Base-by-base conservation (phyloP, 176 grass and related monocot species). In the Pontederia crassipes region DNA sequence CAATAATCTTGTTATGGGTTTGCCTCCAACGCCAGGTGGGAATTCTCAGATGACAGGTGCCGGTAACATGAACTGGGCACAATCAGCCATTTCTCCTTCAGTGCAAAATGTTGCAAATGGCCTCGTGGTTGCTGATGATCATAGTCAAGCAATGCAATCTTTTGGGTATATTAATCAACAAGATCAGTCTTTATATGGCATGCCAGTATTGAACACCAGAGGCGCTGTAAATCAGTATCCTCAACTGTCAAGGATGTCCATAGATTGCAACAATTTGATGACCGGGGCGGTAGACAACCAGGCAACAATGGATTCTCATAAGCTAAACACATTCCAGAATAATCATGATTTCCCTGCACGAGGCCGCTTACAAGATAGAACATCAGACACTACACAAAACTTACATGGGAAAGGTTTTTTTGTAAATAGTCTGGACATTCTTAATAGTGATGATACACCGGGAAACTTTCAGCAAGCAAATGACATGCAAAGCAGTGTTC, bases 231-330 rank as follows among this genome's bases (percentile, higher is more conserved):
- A 89, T 67, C 87, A 91, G 72, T 78, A 87, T 74, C 75, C 92
- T 29, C 87, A 88, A 59, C 85, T 84, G 69, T 72, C 84, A 69
- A 83, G 83, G 54, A 82, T 95, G 63, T 69, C 86, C 62, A 61
- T 59, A 72, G 84, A 90, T 80, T 61, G 52, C 62, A 77, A 65
- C 66, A 81, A 32, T 89, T 70, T 67, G 35, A 81, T 76, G 77
- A 12, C 79, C 72, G 85, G 65, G 55, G 53, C 69, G 57, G 70
- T 57, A 71, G 18, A 66, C 66, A 64, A 75, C 76, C 90, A 95
- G 74, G 59, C 76, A 1, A 81, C 90, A 72, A 76, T 78, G 51
- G 35, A 64, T 65, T 75, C 87, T 54, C 75, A 45, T 69, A 12
- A 73, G 74, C 72, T 80, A 67, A 78, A 67, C 69, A 72, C 80